Base-by-base conservation (phyloP, 208 protist species). In the Crithidia fasciculata region DNA sequence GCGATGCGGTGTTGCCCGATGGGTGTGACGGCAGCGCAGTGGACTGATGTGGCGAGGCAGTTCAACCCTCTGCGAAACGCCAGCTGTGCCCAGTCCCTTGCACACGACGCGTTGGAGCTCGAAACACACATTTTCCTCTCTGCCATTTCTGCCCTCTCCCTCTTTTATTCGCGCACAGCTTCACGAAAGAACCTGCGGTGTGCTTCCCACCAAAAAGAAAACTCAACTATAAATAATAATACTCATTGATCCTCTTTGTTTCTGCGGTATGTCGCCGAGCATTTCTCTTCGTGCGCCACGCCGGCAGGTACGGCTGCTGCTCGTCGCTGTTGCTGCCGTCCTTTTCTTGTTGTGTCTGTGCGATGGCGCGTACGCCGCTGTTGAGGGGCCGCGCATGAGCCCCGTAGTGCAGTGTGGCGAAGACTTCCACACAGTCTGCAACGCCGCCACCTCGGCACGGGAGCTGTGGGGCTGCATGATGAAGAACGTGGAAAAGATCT, bases 381-480 rank as follows among this genome's bases (percentile, higher is more conserved):
- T 9, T 0, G 74, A 56, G n/a, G 72, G 53, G 4, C 55, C 70
- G 8, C 74, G 16, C 59, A 72, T 72, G 55, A 81, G 69, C 49
- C 78, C 81, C 2, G 56, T 86, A 44, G 5, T 67, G 53, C 70
- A 82, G 47, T 89, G 85, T 55, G 36, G 54, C 19, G 67, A 70
- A 0, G 85, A 89, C 65, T 78, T 85, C 28, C 39, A 45, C 2
- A n/a, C 18, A 0, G 44, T 87, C 9, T 87, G 82, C 54, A 19
- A 10, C 53, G 47, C 63, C 37, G 40, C 47, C 8, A 28, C 53
- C 10, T 69, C 69, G 9, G 72, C 60, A 4, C 53, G 65, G 4
- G 52, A 73, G 57, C 60, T 78, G 64, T 87, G 81, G 85, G 54
- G 55, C 13, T 89, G 85, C 44, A 73, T 89, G 74, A 74, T 75